Conservation (phyloP, 1,284 basidiomycete species). For the Vanrija pseudolonga region DNA sequence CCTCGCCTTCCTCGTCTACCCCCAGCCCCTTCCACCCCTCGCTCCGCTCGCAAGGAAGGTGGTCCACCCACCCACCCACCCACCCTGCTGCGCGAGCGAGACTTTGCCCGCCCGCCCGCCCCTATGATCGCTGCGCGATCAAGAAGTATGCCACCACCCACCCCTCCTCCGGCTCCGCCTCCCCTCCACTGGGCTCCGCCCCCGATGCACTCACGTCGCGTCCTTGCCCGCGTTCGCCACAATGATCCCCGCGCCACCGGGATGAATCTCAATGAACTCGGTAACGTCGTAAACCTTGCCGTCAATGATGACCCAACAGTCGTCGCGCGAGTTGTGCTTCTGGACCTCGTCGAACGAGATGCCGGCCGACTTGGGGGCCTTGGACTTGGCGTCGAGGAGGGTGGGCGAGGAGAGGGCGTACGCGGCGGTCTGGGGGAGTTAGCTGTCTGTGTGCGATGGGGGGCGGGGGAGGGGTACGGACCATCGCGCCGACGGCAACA, state of each 20-base stretch:
- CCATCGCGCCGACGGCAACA: not conserved
- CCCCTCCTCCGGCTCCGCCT: too few relatives aligned
- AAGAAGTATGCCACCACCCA: too few relatives aligned
- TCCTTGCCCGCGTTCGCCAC: constrained; percentile 57
- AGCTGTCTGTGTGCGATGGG: too few relatives aligned
- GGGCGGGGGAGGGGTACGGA: not conserved
- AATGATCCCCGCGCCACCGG: constrained; percentile 56
- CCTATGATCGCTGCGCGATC: too few relatives aligned
- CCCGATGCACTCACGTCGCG: constrained; percentile 51
- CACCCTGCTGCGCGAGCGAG: too few relatives aligned
- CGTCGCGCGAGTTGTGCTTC: constrained; percentile 39
- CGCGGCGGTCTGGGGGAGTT: constrained; percentile 1
- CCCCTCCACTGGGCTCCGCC: too few relatives aligned
- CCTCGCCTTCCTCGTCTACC: too few relatives aligned
- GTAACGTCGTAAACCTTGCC: constrained; percentile 64
- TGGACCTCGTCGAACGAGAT: constrained; percentile 42
- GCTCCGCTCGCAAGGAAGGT: too few relatives aligned
- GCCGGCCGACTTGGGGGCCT: not conserved
- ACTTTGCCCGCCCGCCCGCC: too few relatives aligned
- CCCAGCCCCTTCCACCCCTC: too few relatives aligned
- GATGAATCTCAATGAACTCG: constrained; percentile 65
- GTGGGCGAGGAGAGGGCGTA: not conserved
- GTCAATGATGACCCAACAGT: constrained; percentile 43
- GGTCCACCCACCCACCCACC: too few relatives aligned
- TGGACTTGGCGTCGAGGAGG: constrained; percentile 17